These are phyloP conservation scores for Saturnispora zaruensis DNA, from an alignment of 805 yeast species.

Conservation along the genomic window DNA sequence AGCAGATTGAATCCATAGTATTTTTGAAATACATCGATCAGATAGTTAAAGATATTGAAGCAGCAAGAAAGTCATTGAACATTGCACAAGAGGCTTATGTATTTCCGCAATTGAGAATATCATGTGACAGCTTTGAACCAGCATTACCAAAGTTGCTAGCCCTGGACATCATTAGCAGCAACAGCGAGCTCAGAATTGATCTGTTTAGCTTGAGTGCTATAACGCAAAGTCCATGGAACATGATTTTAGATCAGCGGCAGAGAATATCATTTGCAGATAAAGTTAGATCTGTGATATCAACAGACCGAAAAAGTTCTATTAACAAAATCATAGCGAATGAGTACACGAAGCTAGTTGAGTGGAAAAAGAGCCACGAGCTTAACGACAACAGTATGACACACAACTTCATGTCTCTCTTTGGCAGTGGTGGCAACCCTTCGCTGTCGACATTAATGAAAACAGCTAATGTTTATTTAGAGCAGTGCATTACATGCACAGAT, in stretches of 20 bases:
- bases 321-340: constrained; percentile 33
- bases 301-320: constrained; percentile 32
- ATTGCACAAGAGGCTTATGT: constrained; percentile 47
- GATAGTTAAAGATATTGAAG: constrained; percentile 26
- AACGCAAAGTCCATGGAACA: constrained; percentile 55
- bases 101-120: constrained; percentile 48
- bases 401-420: neutral
- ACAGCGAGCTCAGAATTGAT: constrained; percentile 57
- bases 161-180: constrained; percentile 50
- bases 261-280: constrained; percentile 47
- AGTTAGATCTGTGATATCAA: constrained; percentile 46
- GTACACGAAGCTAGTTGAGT: constrained; percentile 29
- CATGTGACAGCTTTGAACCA: constrained; percentile 35
- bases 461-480: constrained; percentile 47
- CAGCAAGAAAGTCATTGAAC: constrained; percentile 33
- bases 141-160: constrained; percentile 38
- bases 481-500: constrained; percentile 51
- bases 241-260: constrained; percentile 37
- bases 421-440: constrained; percentile 20
- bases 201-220: constrained; percentile 42
- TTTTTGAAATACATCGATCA: constrained; percentile 21
- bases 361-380: constrained; percentile 19
- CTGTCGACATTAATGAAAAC: constrained; percentile 29
- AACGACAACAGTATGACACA: neutral
- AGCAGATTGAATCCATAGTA: constrained; percentile 16